These are phyloP conservation scores for Tuber microsphaerosporum DNA, from an alignment of 495 filamentous ascomycete genomes.

Conservation along the genomic window DNA sequence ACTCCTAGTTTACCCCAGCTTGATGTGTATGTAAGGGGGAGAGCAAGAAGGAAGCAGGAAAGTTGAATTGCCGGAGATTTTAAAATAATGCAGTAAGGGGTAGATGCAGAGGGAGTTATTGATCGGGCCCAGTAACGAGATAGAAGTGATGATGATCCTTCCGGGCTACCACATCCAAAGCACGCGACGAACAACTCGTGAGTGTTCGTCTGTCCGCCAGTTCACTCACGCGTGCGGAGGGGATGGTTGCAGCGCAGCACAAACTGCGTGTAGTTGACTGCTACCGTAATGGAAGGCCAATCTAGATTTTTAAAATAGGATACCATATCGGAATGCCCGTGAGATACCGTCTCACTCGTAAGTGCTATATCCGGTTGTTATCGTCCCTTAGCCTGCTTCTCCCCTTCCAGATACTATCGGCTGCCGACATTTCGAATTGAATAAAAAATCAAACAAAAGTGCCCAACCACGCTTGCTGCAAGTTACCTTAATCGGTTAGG, in stretches of 20 bases:
- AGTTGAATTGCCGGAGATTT: not conserved
- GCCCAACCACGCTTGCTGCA: too few relatives aligned
- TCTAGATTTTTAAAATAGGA: not conserved
- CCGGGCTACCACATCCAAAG: not conserved
- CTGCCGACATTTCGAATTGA: too few relatives aligned
- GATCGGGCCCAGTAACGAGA: not conserved
- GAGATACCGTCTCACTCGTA: not conserved
- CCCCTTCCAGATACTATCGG: not conserved
- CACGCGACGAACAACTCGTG: not conserved
- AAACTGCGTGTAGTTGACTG: not conserved
- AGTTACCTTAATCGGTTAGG: not conserved
- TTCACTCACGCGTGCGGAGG: not conserved
- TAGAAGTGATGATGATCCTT: not conserved
- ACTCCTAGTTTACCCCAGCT: not conserved
- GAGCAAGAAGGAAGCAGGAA: not conserved
- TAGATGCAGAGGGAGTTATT: not conserved
- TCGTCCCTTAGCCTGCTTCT: not conserved
- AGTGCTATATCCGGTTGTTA: not conserved
- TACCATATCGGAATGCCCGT: not conserved
- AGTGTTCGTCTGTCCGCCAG: not conserved
- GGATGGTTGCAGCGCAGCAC: not conserved
- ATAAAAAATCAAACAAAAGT: too few relatives aligned
- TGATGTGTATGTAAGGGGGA: not conserved
- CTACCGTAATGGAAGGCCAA: not conserved
- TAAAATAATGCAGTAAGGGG: not conserved